Base-by-base conservation (phyloP, 2,329 filamentous ascomycete genomes). In the Ramichloridium luteum region DNA sequence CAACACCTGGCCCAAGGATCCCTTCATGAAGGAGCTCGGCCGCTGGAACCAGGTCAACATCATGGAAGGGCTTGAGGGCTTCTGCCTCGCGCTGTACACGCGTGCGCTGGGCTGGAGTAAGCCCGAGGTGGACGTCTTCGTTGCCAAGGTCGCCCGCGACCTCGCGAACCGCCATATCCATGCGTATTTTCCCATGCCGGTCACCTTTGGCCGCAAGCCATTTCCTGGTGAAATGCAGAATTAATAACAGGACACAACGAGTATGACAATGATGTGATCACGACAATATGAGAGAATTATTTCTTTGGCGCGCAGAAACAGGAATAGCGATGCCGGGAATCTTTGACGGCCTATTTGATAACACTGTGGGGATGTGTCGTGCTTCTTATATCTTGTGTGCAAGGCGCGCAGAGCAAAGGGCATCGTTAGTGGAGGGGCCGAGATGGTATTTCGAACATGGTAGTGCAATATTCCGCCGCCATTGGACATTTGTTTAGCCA, bases 1-100 rank as follows among this genome's bases (percentile, higher is more conserved):
- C 16, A 59, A 57, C 25, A 38, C 51, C 2, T 69, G 65, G 65
- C 56, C 63, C 4, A 60, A 61, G 30, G 62, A 68, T 30, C 54
- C 56, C 1, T 60, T 59, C 32, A 59, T 65, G 56, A 69, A 67
- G 43, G 59, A 64, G 39, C 58, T 69, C 13, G 64, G 65, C 11
- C 50, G 57, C 16, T 65, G 56, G 50, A 62, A 59, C 32, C 47
- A 58, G 35, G 48, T 57, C 31, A 60, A 62, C 31, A 55, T 56
- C 25, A 44, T 58, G 3, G 55, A 63, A 11, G 58, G 57, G 1
- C 40, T 64, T 8, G 57, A 63, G 39, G 59, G 54, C 2, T 60
- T 60, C 35, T 58, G 57, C 29, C 45, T 62, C 37, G 56, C 57
- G 3, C 44, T 62, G 23, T 47, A 63, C 30, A 63, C 59, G 2